Base-by-base conservation (phyloP, 352 stramenopile genomes). In the Hyphochytrium catenoides region DNA sequence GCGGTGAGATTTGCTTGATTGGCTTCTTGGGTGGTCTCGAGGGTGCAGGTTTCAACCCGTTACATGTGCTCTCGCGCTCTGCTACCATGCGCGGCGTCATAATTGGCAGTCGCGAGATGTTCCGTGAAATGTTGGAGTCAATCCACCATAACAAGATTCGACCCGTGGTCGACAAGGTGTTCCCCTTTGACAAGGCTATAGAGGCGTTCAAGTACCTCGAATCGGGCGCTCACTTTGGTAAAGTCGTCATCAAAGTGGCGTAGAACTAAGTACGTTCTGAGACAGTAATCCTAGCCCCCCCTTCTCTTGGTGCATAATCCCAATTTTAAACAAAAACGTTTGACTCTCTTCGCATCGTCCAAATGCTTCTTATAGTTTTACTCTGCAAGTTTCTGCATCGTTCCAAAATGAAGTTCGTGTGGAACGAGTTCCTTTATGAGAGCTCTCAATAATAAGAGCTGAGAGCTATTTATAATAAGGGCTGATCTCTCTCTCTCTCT, bases 31-130 rank as follows among this genome's bases (percentile, higher is more conserved):
- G 47, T 1, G 25, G 29, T n/a, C 36, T 48, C 36, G 36, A 43
- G 31, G 47, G 54, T 15, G 40, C 53, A 31, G 34, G 56, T n/a
- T 54, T 56, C 18, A 48, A 54, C 23, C 31, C 41, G 2, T 40
- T 40, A 8, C 31, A 51, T 17, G 21, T 50, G 18, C 31, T 44
- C 6, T 23, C 32, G 18, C 46, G 56, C 20, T 44, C 41, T 0
- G 50, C 34, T 15, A 45, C 34, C 15, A 29, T 56, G 2, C 51
- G 51, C 7, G 46, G 42, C 3, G 33, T 52, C 5, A 34, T 45
- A 34, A 35, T 45, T 23, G 44, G 43, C 23, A 48, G 43, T 17
- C 46, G 52, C 7, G 39, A 49, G 27, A n/a, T 51, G 23, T 41
- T 43, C 7, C 37, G 19, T 8, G 41, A 56, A 16, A 18, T 53